A percentile compares a stretch with the other conserved stretches of the same genome.
phyloP scores from a whole-genome alignment of 2,329 filamentous ascomycete genomes.

The Fusarium pseudograminearum region DNA sequence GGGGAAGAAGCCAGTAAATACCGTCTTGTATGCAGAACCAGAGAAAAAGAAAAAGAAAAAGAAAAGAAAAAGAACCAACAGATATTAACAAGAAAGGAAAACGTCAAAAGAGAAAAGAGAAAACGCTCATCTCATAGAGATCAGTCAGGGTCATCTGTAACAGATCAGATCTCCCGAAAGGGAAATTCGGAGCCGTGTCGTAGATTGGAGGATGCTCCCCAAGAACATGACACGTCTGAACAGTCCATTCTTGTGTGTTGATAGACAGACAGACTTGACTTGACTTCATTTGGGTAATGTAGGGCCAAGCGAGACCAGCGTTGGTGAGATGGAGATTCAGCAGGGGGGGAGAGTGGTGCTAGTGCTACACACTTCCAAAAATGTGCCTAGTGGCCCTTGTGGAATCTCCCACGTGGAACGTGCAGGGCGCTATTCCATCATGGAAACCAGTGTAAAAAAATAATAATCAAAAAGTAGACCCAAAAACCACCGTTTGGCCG shows the following conservation, averaged over 20 bases:
- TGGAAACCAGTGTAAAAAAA: slow-evolving; percentile 37
- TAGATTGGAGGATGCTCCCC: slow-evolving; percentile 35
- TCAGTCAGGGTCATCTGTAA: slow-evolving; percentile 24
- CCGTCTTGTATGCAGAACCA: slow-evolving; percentile 25
- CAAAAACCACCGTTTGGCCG: slow-evolving; percentile 42
- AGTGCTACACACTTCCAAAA: slow-evolving; percentile 48
- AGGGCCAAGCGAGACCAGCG: slow-evolving; percentile 36
- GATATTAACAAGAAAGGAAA: slow-evolving; percentile 11
- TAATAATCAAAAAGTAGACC: slow-evolving; percentile 40
- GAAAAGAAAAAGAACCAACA: neutral
- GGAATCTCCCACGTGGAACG: slow-evolving; percentile 50
- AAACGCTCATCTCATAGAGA: slow-evolving; percentile 16
- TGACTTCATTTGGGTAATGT: slow-evolving; percentile 17
- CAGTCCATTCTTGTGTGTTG: slow-evolving; percentile 8
- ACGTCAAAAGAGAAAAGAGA: slow-evolving; percentile 15
- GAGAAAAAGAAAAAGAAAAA: neutral
- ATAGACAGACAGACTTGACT: neutral
- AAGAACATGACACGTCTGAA: slow-evolving; percentile 25
- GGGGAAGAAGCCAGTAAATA: slow-evolving; percentile 9
- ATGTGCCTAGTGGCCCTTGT: slow-evolving; percentile 35
- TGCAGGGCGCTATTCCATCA: slow-evolving; percentile 48
- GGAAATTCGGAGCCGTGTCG: slow-evolving; percentile 24
- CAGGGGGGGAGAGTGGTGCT: slow-evolving; percentile 32
- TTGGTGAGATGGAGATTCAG: slow-evolving; percentile 24
- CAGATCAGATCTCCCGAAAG: slow-evolving; percentile 20